A percentile compares a stretch with the other conserved stretches of the same genome.
These are phyloP conservation scores for Trametes hirsuta DNA, from an alignment of 1,284 basidiomycete species.

Conservation along the genomic window DNA sequence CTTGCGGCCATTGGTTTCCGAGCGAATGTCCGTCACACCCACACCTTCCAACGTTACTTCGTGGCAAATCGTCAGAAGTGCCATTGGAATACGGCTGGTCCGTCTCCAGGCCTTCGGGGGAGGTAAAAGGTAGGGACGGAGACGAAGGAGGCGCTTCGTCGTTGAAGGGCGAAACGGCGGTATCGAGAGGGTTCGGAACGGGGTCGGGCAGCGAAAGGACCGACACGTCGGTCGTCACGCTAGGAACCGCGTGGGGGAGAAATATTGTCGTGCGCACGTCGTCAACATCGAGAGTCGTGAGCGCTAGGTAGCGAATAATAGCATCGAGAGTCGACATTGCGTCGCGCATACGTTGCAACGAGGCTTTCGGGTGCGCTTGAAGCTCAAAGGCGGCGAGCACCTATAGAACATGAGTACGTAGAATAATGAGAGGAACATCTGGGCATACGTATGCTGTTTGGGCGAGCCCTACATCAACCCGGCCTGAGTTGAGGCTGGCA, in stretches of 20 bases:
- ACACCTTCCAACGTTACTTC: constrained; percentile 35
- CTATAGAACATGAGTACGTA: constrained; percentile 50
- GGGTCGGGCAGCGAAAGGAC: background rate
- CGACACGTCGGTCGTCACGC: constrained; percentile 34
- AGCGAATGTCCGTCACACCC: constrained; percentile 55
- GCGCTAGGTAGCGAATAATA: constrained; percentile 60
- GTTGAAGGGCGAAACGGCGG: too few relatives aligned
- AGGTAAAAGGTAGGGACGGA: too few relatives aligned
- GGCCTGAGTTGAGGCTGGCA: constrained; percentile 65
- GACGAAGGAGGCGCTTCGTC: too few relatives aligned
- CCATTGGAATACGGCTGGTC: too few relatives aligned
- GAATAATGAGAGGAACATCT: constrained; percentile 65
- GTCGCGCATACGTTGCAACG: constrained; percentile 51
- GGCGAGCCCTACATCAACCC: constrained; percentile 72
- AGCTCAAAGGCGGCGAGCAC: constrained; percentile 71
- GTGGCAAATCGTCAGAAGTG: too few relatives aligned
- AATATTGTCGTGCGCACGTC: constrained; percentile 49
- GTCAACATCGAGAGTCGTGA: constrained; percentile 51
- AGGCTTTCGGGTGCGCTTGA: constrained; percentile 64
- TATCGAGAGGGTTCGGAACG: background rate
- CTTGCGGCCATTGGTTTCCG: constrained; percentile 47
- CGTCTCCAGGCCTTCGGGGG: too few relatives aligned
- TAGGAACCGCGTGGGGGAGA: constrained; percentile 3
- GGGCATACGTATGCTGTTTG: constrained; percentile 74
- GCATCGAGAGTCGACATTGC: constrained; percentile 63